Conservation (phyloP, 108 stramenopile genomes). For the Cylindrotheca closterium region DNA sequence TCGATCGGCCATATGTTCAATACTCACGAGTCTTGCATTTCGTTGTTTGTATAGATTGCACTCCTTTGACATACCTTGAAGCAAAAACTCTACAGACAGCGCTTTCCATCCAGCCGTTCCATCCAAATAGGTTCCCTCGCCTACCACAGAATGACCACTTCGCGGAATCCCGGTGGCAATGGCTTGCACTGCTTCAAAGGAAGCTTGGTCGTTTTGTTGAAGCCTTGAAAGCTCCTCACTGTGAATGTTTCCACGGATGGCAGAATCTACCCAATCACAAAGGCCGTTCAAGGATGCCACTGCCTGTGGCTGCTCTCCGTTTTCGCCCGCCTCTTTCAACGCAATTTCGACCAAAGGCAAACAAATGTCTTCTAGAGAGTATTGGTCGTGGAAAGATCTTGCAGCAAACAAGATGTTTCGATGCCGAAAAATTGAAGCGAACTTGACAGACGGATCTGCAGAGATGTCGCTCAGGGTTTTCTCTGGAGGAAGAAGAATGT, state of each 20-base stretch:
- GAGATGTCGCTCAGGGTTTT: conserved; percentile 7
- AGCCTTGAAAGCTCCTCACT: conserved; percentile 22
- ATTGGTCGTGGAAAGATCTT: conserved; percentile 19
- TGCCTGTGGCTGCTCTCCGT: conserved; percentile 82
- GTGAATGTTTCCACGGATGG: conserved; percentile 31
- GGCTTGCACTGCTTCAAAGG: conserved; percentile 61
- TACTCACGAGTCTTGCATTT: conserved; percentile 48
- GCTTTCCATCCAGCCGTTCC: conserved; percentile 59
- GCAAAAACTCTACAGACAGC: conserved; percentile 60
- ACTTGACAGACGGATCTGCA: conserved; percentile 6
- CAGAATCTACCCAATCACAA: conserved; percentile 54
- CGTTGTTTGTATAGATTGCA: conserved; percentile 53
- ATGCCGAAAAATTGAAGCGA: conserved; percentile 57
- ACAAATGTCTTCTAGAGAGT: conserved; percentile 39
- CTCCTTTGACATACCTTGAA: conserved; percentile 43
- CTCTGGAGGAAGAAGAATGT: conserved; percentile 34
- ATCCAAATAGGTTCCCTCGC: conserved; percentile 65
- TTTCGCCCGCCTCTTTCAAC: conserved; percentile 54
- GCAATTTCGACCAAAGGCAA: conserved; percentile 56
- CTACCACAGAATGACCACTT: conserved; percentile 65
- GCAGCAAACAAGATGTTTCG: conserved; percentile 75
- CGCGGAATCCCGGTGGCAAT: conserved; percentile 75
- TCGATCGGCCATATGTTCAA: conserved; percentile 76
- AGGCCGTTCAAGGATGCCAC: conserved; percentile 67
- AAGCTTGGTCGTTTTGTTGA: conserved; percentile 8